phyloP scores from a whole-genome alignment of 345 rosid species.

The Rhizophora mangle region DNA sequence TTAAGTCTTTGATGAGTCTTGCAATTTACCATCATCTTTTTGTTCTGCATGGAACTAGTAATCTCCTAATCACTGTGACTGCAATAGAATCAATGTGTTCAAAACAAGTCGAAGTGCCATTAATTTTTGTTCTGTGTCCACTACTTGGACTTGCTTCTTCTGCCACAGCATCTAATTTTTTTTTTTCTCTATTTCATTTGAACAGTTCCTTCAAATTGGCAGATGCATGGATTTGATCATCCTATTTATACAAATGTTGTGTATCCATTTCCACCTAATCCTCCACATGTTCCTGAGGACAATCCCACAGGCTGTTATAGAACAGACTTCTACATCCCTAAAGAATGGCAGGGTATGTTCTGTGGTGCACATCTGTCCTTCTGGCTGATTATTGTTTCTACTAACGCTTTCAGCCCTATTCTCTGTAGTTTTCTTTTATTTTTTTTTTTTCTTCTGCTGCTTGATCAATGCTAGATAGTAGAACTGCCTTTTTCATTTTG shows the following conservation, averaged over 20 bases:
- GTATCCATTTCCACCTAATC: slow-evolving; percentile 76
- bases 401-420: slow-evolving; percentile 1
- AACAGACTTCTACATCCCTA: slow-evolving; percentile 73
- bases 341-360: slow-evolving; percentile 85
- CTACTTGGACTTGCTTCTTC: not conserved
- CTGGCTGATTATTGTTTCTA: slow-evolving; percentile 8
- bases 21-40: too few relatives aligned
- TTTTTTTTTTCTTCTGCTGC: too few relatives aligned
- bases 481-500: too few relatives aligned
- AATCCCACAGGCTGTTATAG: slow-evolving; percentile 96
- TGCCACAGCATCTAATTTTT: slow-evolving; percentile 14
- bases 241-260: slow-evolving; percentile 82
- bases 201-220: slow-evolving; percentile 99
- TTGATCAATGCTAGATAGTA: too few relatives aligned
- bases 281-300: slow-evolving; percentile 73
- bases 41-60: not conserved
- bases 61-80: not conserved
- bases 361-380: too few relatives aligned
- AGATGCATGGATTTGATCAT: slow-evolving; percentile 90
- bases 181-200: slow-evolving; percentile 27
- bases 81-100: not conserved
- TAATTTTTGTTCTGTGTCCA: not conserved
- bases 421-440: not conserved
- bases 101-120: not conserved
- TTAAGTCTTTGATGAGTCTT: too few relatives aligned